A percentile compares a stretch with the other conserved stretches of the same genome.
Conservation (phyloP, 2,329 filamentous ascomycete species). For the Alternaria metachromatica region DNA sequence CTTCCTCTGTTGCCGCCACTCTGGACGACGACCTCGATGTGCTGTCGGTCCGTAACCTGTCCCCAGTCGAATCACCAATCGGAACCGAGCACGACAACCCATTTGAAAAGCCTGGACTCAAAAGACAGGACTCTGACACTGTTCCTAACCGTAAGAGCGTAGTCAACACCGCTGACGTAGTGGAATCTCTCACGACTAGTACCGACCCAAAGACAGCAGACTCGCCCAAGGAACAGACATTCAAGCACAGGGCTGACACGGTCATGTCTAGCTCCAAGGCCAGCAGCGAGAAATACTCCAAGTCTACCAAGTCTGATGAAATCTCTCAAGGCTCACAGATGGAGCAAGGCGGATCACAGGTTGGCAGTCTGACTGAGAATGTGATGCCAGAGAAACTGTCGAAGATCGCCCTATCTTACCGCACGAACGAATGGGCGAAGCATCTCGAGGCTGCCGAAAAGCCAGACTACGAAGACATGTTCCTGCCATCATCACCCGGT, state of each 20-base stretch:
- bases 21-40: slow-evolving; percentile 66
- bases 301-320: slow-evolving; percentile 51
- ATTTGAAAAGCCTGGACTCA: not conserved
- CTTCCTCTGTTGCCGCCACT: slow-evolving; percentile 58
- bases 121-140: not conserved
- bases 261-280: slow-evolving; percentile 23
- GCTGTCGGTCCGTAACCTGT: slow-evolving; percentile 40
- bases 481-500: slow-evolving; percentile 55
- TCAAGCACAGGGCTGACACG: slow-evolving; percentile 25
- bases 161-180: not conserved
- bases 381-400: slow-evolving; percentile 75
- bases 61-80: slow-evolving; percentile 36
- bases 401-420: slow-evolving; percentile 78
- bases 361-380: slow-evolving; percentile 53
- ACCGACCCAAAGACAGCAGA: slow-evolving; percentile 40
- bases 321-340: slow-evolving; percentile 32
- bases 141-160: not conserved
- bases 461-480: slow-evolving; percentile 69
- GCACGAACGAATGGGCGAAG: slow-evolving; percentile 97
- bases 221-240: slow-evolving; percentile 10
- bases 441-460: slow-evolving; percentile 79
- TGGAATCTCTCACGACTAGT: slow-evolving; percentile 33
- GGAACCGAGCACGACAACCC: slow-evolving; percentile 15
- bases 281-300: slow-evolving; percentile 35
- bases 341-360: slow-evolving; percentile 49